Conservation (phyloP, 352 stramenopile species). For the Pythium chondricola region DNA sequence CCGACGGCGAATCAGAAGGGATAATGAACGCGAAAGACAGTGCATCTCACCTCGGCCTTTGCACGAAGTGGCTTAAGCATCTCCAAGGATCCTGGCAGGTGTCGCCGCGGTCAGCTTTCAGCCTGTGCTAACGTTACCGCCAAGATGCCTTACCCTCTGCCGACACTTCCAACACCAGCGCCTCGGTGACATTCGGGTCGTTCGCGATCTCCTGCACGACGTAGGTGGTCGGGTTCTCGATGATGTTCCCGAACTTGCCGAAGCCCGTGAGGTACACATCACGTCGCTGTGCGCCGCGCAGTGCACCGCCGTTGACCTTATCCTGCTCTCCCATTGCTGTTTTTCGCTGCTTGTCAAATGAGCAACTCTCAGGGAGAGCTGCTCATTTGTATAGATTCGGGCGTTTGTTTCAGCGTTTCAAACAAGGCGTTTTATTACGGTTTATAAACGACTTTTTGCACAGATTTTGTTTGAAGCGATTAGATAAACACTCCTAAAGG, state of each 20-base stretch:
- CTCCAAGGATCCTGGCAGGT: constrained; percentile 21
- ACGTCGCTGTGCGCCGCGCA: constrained; percentile 22
- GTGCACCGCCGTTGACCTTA: neutral
- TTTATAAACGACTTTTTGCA: no score
- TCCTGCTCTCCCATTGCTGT: constrained; percentile 14
- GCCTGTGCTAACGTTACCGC: neutral
- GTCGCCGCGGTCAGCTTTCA: neutral
- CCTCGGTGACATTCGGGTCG: constrained; percentile 59
- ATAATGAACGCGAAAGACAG: neutral
- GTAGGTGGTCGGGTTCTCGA: constrained; percentile 73
- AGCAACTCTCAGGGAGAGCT: no score
- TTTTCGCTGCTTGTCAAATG: no score
- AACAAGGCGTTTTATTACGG: no score
- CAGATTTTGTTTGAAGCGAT: no score
- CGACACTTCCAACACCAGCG: constrained; percentile 70
- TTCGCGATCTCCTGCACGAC: constrained; percentile 46
- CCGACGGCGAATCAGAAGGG: neutral
- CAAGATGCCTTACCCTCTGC: constrained; percentile 25
- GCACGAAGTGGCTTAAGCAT: constrained; percentile 30
- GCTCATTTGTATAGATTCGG: no score
- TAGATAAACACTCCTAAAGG: no score
- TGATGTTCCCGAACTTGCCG: constrained; percentile 76
- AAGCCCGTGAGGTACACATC: constrained; percentile 81
- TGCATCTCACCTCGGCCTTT: constrained; percentile 26
- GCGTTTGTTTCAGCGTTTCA: no score